These are phyloP conservation scores for Pyrenopolyporus hunteri DNA, from an alignment of 495 filamentous ascomycete species.

Conservation along the genomic window DNA sequence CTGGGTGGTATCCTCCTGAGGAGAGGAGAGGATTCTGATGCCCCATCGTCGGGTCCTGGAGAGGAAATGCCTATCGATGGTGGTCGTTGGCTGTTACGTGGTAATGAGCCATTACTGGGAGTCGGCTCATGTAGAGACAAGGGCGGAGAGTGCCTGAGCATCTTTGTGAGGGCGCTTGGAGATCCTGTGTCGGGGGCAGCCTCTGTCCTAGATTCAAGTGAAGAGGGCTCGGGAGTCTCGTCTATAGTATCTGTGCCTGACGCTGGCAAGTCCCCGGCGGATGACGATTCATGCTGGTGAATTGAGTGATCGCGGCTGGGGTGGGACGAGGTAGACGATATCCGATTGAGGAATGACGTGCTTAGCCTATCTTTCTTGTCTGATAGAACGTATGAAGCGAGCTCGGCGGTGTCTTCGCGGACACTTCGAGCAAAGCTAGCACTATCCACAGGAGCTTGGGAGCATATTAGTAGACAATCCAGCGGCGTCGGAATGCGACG, in stretches of 20 bases:
- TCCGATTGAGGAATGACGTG: conserved; percentile 48
- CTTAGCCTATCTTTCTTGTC: conserved; percentile 56
- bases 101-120: background rate
- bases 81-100: conserved; percentile 11
- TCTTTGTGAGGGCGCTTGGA: conserved; percentile 67
- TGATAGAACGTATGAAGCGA: conserved; percentile 85
- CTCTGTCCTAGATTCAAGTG: conserved; percentile 49
- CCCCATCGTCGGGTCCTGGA: conserved; percentile 15
- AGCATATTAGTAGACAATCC: conserved; percentile 30
- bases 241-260: conserved; percentile 54
- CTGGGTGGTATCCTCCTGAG: conserved; percentile 39
- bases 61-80: conserved; percentile 6
- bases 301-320: conserved; percentile 35
- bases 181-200: conserved; percentile 49
- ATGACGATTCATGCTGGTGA: conserved; percentile 27
- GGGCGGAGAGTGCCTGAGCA: conserved; percentile 64
- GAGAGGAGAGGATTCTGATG: conserved; percentile 48
- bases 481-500: background rate
- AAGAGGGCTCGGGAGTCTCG: conserved; percentile 67
- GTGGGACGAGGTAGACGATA: conserved; percentile 45
- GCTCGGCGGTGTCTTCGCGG: conserved; percentile 87
- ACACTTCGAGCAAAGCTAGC: conserved; percentile 77
- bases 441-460: conserved; percentile 61
- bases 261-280: conserved; percentile 16
- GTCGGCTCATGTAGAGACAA: conserved; percentile 29